Evolutionary conservation across 441 rosid species (phyloP).

Genomic region (Gossypium gossypioides): DNA sequence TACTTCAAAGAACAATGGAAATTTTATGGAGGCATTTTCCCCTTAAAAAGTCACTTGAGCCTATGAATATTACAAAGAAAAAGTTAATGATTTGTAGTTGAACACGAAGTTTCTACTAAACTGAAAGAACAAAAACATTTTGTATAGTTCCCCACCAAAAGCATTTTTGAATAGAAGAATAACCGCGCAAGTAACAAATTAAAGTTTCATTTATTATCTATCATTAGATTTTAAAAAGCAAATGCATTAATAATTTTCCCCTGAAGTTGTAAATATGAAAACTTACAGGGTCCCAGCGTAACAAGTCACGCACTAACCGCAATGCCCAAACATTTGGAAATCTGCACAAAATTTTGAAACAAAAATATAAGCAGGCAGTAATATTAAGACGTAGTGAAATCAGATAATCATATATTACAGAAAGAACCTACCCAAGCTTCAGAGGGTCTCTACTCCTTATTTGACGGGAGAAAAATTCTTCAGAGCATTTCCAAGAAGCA

Average conservation of each 20-base stretch:
- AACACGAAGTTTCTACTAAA: neutral
- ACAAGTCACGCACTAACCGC: conserved; percentile 75
- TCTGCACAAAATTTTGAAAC: conserved; percentile 30
- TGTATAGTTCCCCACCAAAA: neutral
- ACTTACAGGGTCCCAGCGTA: conserved; percentile 86
- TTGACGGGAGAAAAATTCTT: conserved; percentile 68
- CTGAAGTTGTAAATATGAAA: conserved; percentile 7
- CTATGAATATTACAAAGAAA: neutral
- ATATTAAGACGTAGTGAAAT: neutral
- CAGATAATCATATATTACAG: neutral
- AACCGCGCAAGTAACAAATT: neutral
- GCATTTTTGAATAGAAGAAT: neutral
- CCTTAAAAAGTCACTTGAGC: neutral
- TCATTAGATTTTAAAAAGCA: neutral
- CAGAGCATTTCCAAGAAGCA: conserved; percentile 96
- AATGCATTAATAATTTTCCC: neutral
- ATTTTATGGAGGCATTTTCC: no score
- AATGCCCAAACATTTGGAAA: conserved; percentile 77
- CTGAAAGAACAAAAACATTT: neutral
- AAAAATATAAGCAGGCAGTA: neutral
- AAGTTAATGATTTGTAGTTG: neutral
- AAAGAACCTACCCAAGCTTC: conserved; percentile 54
- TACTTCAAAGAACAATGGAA: no score
- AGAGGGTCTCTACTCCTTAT: conserved; percentile 89
- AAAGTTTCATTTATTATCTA: neutral